Evolutionary conservation across 805 yeast genomes (phyloP), one percentile per base, ranked within the genome.

Genomic region (Myxozyma vanderwaltii): DNA sequence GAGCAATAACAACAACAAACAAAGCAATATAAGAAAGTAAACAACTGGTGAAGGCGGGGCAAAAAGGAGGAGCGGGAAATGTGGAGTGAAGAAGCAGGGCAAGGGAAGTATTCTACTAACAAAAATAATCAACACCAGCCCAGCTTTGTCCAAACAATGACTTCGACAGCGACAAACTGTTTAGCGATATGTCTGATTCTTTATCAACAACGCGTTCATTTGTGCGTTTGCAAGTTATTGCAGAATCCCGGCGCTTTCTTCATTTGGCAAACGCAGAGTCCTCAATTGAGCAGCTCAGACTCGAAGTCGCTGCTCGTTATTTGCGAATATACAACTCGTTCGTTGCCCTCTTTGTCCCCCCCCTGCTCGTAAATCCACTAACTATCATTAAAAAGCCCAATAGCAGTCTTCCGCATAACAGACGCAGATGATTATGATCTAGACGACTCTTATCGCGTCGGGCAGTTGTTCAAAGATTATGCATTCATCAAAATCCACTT

Each of bases 391-490:
- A n/a, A n/a, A n/a, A 31, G 38, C 19, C 40, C 50, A 17, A 24
- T 52, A 29, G 4, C 51, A 19, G 51, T 48, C 31, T 35, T 43
- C 7, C 41, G 43, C 4, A 24, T 48, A 6, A 35, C 51, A 21
- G 51, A 48, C 43, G 10, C 41, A n/a, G 48, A 54, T 23, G 64
- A 46, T 21, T 61, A 51, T 46, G 64, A 61, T 40, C 52, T 57
- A 17, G 64, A 61, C 45, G 62, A 61, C n/a, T 50, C 59, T n/a
- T 61, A 61, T 33, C 49, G n/a, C 17, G 59, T 50, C 19, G 33
- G 49, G n/a, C 53, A 58, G 15, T 27, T 61, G 24, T 58, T 61
- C 33, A 21, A 24, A 26, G 57, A 61, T 41, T 35, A 51, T 19
- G 46, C 52, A 12, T 13, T 49, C n/a, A 56, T 56, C 21, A 40